Evolutionary conservation across 768 basidiomycete genomes (phyloP).

Genomic region (Kwoniella bestiolae): DNA sequence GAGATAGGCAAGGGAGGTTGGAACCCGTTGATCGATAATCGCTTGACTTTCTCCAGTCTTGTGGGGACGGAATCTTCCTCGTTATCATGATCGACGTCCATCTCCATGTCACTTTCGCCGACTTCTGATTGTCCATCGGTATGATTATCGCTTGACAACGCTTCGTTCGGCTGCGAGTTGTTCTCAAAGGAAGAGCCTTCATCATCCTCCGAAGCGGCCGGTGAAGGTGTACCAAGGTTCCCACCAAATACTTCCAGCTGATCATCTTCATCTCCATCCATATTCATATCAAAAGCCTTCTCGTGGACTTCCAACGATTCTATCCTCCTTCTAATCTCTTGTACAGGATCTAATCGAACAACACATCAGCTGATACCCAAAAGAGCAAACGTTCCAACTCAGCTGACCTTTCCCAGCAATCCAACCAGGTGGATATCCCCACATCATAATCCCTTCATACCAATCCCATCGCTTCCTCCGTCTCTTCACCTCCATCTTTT

Average conservation of each 20-base stretch:
- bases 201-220: background rate
- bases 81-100: slow-evolving; percentile 6
- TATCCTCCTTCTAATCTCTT: slow-evolving; percentile 32
- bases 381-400: too few relatives aligned
- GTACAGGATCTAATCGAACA: slow-evolving; percentile 33
- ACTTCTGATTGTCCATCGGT: background rate
- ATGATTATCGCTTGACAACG: background rate
- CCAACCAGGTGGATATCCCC: slow-evolving; percentile 53
- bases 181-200: background rate
- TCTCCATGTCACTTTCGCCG: background rate
- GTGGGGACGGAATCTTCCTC: background rate
- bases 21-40: background rate
- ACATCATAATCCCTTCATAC: slow-evolving; percentile 38
- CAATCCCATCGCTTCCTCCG: slow-evolving; percentile 36
- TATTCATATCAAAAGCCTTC: slow-evolving; percentile 8
- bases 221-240: slow-evolving; percentile 17
- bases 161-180: background rate
- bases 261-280: slow-evolving; percentile 24
- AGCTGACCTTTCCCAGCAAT: slow-evolving; percentile 38
- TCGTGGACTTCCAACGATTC: background rate
- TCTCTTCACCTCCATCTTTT: slow-evolving; percentile 8
- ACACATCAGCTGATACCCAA: background rate
- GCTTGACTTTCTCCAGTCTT: background rate
- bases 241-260: slow-evolving; percentile 36
- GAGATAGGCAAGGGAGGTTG: slow-evolving; percentile 7